Evolutionary conservation across 352 stramenopile genomes (phyloP), one percentile per base, ranked within the genome.

Genomic region (Globisporangium canariense): DNA sequence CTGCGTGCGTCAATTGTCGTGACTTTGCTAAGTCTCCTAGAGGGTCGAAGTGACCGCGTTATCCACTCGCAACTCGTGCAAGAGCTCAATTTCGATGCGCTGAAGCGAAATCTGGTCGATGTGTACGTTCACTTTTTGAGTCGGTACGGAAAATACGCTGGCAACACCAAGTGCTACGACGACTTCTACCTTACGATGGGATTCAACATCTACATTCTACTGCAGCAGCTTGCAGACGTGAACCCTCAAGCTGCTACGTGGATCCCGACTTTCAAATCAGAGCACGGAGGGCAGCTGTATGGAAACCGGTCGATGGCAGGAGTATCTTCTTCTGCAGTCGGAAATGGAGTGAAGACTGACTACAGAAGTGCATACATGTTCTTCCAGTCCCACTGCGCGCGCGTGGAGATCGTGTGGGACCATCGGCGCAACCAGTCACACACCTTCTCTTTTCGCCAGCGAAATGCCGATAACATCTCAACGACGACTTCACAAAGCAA

Each of bases 161-260:
- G 81, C 1, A 89, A 91, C 56, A 62, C 74, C 9, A 62, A 69
- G 10, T 93, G 83, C 68, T 88, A 77, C 54, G 58, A 83, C 18
- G 81, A 93, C 52, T 86, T 78, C 4, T 89, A 86, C 34, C 59
- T 93, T 20, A 75, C 71, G 2, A 90, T 90, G 78, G 83, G 83
- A 1, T 91, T 93, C 58, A 91, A 93, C 59, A 82, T 93, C 28
- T 89, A 88, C 55, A 84, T 93, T 22, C 57, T 93, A 18, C 74
- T 93, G 34, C 81, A 88, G 65, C 78, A 86, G 30, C 62, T 93
- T 16, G 79, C 77, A 8, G 81, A 90, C 34, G 67, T 67, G 20
- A 72, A 86, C 43, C 66, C 76, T 0, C 60, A 77, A 8, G 54
- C 76, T 28, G 69, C 76, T 2, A 70, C 61, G 34, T 88, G 76